These are phyloP conservation scores for Seiridium cupressi DNA, from an alignment of 2,329 filamentous ascomycete species.

Conservation along the genomic window DNA sequence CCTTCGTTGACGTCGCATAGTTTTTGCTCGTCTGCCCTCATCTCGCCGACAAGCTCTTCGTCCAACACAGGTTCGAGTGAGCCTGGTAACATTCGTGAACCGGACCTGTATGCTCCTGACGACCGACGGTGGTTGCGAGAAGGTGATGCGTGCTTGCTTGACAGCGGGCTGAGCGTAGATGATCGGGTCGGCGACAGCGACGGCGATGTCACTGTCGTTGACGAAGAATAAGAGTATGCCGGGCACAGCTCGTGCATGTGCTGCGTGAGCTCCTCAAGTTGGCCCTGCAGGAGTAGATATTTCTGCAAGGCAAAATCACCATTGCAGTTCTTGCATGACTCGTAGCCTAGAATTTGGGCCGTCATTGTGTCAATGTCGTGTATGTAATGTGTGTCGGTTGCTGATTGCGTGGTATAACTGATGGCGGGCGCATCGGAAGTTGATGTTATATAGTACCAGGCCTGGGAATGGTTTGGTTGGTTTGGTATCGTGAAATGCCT, in stretches of 20 bases:
- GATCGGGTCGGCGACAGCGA: constrained; percentile 59
- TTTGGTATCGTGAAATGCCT: neutral
- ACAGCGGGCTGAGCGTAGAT: constrained; percentile 42
- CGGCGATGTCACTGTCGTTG: constrained; percentile 44
- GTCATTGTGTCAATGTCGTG: neutral
- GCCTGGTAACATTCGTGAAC: constrained; percentile 2
- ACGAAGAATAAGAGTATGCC: constrained; percentile 32
- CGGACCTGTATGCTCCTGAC: constrained; percentile 13
- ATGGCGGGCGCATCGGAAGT: constrained; percentile 24
- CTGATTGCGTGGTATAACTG: constrained; percentile 14
- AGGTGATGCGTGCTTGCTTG: constrained; percentile 32
- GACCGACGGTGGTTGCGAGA: constrained; percentile 29
- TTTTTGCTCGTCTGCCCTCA: constrained; percentile 51
- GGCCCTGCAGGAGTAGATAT: constrained; percentile 52
- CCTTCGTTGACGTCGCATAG: constrained; percentile 57
- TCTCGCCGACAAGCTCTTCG: constrained; percentile 45
- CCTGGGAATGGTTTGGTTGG: neutral
- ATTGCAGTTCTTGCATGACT: constrained; percentile 27
- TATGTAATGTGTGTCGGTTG: constrained; percentile 7
- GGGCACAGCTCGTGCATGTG: constrained; percentile 51
- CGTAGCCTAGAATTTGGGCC: constrained; percentile 5
- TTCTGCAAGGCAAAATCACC: constrained; percentile 51
- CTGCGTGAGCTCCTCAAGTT: constrained; percentile 51
- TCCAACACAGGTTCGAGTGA: constrained; percentile 40
- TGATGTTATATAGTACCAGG: neutral